A percentile compares a stretch with the other conserved stretches of the same genome.
Conservation (phyloP, 2,329 filamentous ascomycete species). For the Nothomitra cinnamomea region DNA sequence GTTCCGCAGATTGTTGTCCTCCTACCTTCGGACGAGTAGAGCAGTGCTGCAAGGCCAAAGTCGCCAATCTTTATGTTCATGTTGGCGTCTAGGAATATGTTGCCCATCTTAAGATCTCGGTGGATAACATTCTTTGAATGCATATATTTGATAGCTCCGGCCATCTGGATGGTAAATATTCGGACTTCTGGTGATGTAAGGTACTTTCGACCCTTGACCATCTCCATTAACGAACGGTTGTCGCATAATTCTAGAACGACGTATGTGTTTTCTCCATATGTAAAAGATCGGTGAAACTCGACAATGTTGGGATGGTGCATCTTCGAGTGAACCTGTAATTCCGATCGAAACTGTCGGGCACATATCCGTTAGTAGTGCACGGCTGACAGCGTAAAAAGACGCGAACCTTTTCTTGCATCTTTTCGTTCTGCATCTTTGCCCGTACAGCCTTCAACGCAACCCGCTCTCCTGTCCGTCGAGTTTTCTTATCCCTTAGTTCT, state of each 20-base stretch:
- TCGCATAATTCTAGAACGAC: constrained; percentile 87
- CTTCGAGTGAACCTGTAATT: constrained; percentile 96
- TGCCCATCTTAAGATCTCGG: constrained; percentile 93
- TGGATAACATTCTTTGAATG: constrained; percentile 93
- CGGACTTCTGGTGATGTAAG: constrained; percentile 88
- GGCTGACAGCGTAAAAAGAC: neutral
- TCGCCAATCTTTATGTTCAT: constrained; percentile 99
- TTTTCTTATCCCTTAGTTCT: constrained; percentile 26
- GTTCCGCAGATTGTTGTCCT: constrained; percentile 92
- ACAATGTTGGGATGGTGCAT: constrained; percentile 94
- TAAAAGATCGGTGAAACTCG: constrained; percentile 85
- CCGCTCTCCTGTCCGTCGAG: constrained; percentile 11
- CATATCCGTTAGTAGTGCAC: neutral
- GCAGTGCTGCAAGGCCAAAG: constrained; percentile 81
- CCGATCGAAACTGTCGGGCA: constrained; percentile 57
- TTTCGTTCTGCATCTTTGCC: constrained; percentile 28
- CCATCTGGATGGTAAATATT: constrained; percentile 85
- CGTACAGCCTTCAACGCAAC: constrained; percentile 32
- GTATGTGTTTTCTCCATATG: constrained; percentile 76
- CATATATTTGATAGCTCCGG: constrained; percentile 95
- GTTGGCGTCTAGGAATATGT: constrained; percentile 80
- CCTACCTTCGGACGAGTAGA: constrained; percentile 69
- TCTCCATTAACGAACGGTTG: constrained; percentile 93
- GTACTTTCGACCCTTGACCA: constrained; percentile 82
- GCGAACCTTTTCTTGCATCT: constrained; percentile 33